Evolutionary conservation across 805 yeast genomes (phyloP), one percentile per base, ranked within the genome.

Genomic region (Kuraishia borneana): DNA sequence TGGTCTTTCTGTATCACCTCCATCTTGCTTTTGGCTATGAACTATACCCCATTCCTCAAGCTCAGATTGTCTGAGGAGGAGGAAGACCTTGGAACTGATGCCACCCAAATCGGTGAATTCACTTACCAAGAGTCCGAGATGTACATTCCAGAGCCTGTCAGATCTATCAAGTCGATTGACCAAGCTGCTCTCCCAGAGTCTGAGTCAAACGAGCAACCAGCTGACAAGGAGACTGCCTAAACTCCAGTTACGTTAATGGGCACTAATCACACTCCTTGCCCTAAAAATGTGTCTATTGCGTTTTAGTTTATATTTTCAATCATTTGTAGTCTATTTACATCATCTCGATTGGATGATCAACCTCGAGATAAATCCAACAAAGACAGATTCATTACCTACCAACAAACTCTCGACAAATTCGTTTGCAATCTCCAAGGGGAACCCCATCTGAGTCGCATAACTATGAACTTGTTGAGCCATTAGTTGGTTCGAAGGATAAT

Each of bases 101-200:
- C 78, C 42, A 76, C 85, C 16, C 87, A 88, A 65, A 84, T 87
- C 50, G 96, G 96, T 46, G 97, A 88, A 59, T 76, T 73, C 54
- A 83, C 94, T 39, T 83, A 70, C 54, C 61, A 63, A 43, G 84
- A 77, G 43, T 78, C 76, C 30, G 70, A 68, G 37, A 68, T 68
- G 44, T 82, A 68, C 59, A 75, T 81, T 38, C 76, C 87, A 44
- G 87, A 82, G 62, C 92, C 94, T 42, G 66, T 79, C 39, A 75
- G 89, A 64, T 76, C 85, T 23, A 43, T 37, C 54, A 58, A 47
- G 46, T 55, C 46, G 44, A 25, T 25, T 12, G 61, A 12, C 50
- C 18, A 17, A 6, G 26, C 9, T 9, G 29, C 19, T n/a, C 18
- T 30, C n/a, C 23, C 34, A 17, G 34, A 28, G 31, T 8, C 31